phyloP scores from a whole-genome alignment of 2,329 filamentous ascomycete species.

The Talaromyces funiculosus region DNA sequence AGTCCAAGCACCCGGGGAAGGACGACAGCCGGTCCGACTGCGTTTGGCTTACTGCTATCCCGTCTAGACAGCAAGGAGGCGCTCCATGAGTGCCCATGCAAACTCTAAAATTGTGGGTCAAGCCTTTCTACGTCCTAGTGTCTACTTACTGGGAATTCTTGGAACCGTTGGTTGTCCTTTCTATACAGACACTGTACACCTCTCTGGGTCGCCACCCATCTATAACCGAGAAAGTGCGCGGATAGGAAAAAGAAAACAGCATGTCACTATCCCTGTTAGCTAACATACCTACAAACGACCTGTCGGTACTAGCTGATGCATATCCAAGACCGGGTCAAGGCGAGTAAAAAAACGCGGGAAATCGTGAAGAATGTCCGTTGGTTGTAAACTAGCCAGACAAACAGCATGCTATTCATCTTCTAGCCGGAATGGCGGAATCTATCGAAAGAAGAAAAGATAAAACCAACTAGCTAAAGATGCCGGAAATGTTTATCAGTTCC shows the following conservation, averaged over 20 bases:
- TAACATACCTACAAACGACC: slow-evolving; percentile 1
- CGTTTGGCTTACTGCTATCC: neutral
- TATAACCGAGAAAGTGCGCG: neutral
- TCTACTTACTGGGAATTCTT: neutral
- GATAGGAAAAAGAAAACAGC: neutral
- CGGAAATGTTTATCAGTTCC: slow-evolving; percentile 6
- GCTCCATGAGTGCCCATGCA: slow-evolving; percentile 12
- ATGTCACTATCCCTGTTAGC: neutral
- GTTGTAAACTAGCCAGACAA: neutral
- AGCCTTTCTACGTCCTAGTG: neutral
- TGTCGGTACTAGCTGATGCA: neutral
- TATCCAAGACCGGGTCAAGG: neutral
- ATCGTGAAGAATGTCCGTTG: neutral
- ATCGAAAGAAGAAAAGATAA: neutral
- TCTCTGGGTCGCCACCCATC: neutral
- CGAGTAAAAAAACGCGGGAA: neutral
- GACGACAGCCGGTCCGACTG: neutral
- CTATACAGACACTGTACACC: neutral
- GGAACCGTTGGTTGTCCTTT: neutral
- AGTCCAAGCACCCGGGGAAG: slow-evolving; percentile 10
- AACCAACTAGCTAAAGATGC: slow-evolving; percentile 1
- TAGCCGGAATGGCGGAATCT: neutral
- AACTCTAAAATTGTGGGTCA: slow-evolving; percentile 11
- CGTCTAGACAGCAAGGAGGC: slow-evolving; percentile 12
- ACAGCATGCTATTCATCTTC: neutral